These are phyloP conservation scores for Alternaria brassicae DNA, from an alignment of 2,329 filamentous ascomycete genomes.

Conservation along the genomic window DNA sequence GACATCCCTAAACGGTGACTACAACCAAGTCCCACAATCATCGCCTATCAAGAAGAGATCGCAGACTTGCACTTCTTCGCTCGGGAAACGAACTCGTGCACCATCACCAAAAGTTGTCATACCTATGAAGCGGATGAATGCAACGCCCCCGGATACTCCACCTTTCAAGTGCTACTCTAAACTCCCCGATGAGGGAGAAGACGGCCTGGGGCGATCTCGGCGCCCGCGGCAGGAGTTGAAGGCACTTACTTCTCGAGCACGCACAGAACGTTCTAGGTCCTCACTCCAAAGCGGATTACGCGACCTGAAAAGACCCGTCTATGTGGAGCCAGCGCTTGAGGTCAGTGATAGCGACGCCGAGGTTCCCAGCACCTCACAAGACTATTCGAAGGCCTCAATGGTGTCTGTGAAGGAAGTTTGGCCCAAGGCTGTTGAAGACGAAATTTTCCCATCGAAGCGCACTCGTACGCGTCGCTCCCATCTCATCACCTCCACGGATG, in stretches of 20 bases:
- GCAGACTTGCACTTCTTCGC: slow-evolving; percentile 14
- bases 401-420: neutral
- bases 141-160: slow-evolving; percentile 26
- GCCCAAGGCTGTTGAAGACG: neutral
- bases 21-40: slow-evolving; percentile 32
- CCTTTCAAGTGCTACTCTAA: slow-evolving; percentile 25
- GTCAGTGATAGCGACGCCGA: neutral
- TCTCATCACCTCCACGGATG: neutral
- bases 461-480: neutral
- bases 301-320: slow-evolving; percentile 22
- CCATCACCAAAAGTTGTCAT: slow-evolving; percentile 40
- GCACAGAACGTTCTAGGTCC: slow-evolving; percentile 21
- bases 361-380: neutral
- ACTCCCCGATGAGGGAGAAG: slow-evolving; percentile 21
- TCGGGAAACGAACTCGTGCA: slow-evolving; percentile 37
- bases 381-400: neutral
- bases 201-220: slow-evolving; percentile 13
- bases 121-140: slow-evolving; percentile 25
- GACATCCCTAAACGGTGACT: slow-evolving; percentile 19
- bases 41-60: slow-evolving; percentile 33
- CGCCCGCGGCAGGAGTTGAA: slow-evolving; percentile 13
- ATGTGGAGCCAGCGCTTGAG: slow-evolving; percentile 14
- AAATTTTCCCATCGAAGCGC: neutral
- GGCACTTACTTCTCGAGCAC: slow-evolving; percentile 2
- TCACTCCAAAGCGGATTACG: slow-evolving; percentile 27